Conservation (phyloP, 2,329 filamentous ascomycete species). For the Lachnellula subtilissima region DNA sequence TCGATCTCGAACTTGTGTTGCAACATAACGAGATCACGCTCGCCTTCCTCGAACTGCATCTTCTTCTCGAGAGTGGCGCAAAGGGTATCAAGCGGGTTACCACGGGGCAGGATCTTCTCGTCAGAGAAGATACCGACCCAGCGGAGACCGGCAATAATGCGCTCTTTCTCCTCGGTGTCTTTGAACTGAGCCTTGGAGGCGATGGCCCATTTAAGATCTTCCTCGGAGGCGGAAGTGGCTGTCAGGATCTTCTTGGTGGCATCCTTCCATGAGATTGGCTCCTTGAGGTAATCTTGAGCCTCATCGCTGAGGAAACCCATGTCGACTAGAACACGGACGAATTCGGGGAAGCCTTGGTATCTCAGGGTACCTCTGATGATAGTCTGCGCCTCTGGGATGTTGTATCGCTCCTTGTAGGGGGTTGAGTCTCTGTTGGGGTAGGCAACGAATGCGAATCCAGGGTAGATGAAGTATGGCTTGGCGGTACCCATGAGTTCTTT, state of each 20-base stretch:
- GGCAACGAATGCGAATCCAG: slow-evolving; percentile 81
- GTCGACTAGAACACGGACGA: slow-evolving; percentile 82
- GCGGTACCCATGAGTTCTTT: slow-evolving; percentile 78
- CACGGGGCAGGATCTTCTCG: slow-evolving; percentile 63
- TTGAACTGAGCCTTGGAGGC: slow-evolving; percentile 70
- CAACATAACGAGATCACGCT: slow-evolving; percentile 79
- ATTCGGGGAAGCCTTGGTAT: slow-evolving; percentile 86
- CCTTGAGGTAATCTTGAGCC: slow-evolving; percentile 58
- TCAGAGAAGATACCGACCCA: slow-evolving; percentile 65
- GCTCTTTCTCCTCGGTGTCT: slow-evolving; percentile 61
- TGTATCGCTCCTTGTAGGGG: slow-evolving; percentile 80
- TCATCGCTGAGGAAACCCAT: slow-evolving; percentile 82
- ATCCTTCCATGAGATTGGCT: slow-evolving; percentile 74
- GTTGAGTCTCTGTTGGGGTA: slow-evolving; percentile 93
- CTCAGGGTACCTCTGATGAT: slow-evolving; percentile 80
- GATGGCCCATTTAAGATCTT: slow-evolving; percentile 70
- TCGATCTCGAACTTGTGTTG: slow-evolving; percentile 84
- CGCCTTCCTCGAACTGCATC: slow-evolving; percentile 79
- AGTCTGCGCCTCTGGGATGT: slow-evolving; percentile 86
- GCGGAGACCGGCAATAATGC: slow-evolving; percentile 64
- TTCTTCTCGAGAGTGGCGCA: slow-evolving; percentile 86
- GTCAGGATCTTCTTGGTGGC: slow-evolving; percentile 74
- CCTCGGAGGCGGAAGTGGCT: slow-evolving; percentile 58
- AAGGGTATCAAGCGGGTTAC: slow-evolving; percentile 84
- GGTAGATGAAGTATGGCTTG: slow-evolving; percentile 88